Evolutionary conservation across 2,329 filamentous ascomycete species (phyloP).

Genomic region (Penicillium sumatraense): DNA sequence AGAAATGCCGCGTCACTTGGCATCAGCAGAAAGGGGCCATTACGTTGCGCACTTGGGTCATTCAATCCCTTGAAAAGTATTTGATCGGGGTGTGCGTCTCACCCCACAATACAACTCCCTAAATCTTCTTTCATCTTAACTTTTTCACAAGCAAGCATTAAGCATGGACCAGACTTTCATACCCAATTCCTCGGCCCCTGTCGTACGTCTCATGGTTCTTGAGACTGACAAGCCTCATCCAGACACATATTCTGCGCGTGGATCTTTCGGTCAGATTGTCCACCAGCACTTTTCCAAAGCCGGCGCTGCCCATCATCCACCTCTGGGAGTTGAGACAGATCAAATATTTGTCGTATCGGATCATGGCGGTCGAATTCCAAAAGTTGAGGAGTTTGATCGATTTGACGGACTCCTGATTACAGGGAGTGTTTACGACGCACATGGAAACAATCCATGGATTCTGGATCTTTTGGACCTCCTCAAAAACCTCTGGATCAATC

Average conservation of each 20-base stretch:
- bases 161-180: slow-evolving; percentile 21
- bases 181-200: slow-evolving; percentile 15
- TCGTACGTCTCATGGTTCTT: slow-evolving; percentile 57
- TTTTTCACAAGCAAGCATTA: neutral
- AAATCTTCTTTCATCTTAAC: neutral
- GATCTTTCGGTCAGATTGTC: slow-evolving; percentile 60
- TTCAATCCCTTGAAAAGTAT: neutral
- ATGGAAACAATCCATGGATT: slow-evolving; percentile 52
- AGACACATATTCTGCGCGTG: slow-evolving; percentile 54
- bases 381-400: slow-evolving; percentile 51
- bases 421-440: slow-evolving; percentile 54
- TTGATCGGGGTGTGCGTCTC: neutral
- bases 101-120: neutral
- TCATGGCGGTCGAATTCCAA: slow-evolving; percentile 53
- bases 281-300: slow-evolving; percentile 57
- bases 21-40: neutral
- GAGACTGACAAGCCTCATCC: slow-evolving; percentile 63
- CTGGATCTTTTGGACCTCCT: slow-evolving; percentile 50
- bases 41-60: neutral
- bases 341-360: slow-evolving; percentile 61
- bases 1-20: slow-evolving; percentile 4
- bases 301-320: slow-evolving; percentile 58
- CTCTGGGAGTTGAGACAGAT: slow-evolving; percentile 59
- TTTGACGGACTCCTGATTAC: slow-evolving; percentile 53
- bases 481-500: slow-evolving; percentile 54